A percentile compares a stretch with the other conserved stretches of the same genome.
phyloP scores from a whole-genome alignment of 2,329 filamentous ascomycete species.

The Fusarium staphyleae region DNA sequence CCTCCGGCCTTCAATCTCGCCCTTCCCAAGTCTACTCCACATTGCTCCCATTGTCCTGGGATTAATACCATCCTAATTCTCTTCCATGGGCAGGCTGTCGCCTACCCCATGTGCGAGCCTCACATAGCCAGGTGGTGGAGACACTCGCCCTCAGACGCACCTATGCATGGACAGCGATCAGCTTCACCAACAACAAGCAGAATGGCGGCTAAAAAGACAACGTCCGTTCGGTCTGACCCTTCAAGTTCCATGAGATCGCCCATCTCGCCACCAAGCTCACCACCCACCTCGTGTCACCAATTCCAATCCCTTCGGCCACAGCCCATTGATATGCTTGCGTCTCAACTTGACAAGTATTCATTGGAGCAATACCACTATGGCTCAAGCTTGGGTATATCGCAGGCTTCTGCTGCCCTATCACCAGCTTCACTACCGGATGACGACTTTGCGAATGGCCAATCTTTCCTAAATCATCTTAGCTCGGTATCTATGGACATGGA shows the following conservation, averaged over 20 bases:
- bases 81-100: constrained; percentile 34
- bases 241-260: constrained; percentile 11
- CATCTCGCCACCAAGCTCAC: constrained; percentile 33
- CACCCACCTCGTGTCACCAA: constrained; percentile 4
- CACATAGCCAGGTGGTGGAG: constrained; percentile 29
- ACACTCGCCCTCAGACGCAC: constrained; percentile 24
- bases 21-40: not conserved
- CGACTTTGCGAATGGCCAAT: constrained; percentile 10
- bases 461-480: constrained; percentile 3
- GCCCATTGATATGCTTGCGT: constrained; percentile 34
- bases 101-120: constrained; percentile 38
- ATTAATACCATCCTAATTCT: not conserved
- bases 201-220: constrained; percentile 9
- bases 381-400: not conserved
- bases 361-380: constrained; percentile 18
- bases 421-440: constrained; percentile 30
- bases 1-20: not conserved
- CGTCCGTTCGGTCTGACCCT: constrained; percentile 1
- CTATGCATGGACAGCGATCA: constrained; percentile 7
- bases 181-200: not conserved
- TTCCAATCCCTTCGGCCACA: constrained; percentile 15
- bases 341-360: constrained; percentile 35
- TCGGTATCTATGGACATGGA: constrained; percentile 31
- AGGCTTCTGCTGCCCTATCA: constrained; percentile 18
- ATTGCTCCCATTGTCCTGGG: not conserved